Evolutionary conservation across 495 filamentous ascomycete genomes (phyloP).

Genomic region (Usnea hakonensis): DNA sequence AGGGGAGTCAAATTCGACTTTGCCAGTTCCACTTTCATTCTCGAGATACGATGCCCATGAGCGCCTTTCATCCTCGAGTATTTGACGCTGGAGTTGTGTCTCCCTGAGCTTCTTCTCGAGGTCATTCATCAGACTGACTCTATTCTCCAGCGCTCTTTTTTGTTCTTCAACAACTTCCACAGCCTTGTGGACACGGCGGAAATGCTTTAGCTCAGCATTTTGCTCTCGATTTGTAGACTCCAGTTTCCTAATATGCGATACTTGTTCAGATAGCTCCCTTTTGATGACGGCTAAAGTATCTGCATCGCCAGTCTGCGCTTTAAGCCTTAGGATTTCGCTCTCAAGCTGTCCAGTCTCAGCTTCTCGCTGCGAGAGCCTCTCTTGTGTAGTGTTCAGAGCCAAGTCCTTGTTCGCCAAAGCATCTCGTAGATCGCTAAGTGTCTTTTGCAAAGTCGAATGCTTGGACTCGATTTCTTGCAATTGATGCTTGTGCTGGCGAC

Average conservation of each 20-base stretch:
- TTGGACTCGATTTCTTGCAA: constrained; percentile 63
- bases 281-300: constrained; percentile 77
- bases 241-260: constrained; percentile 75
- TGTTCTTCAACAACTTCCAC: constrained; percentile 95
- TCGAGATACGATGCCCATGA: constrained; percentile 85
- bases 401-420: constrained; percentile 59
- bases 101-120: constrained; percentile 70
- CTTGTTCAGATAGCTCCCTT: constrained; percentile 80
- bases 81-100: constrained; percentile 69
- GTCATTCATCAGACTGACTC: constrained; percentile 64
- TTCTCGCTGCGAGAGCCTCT: constrained; percentile 60
- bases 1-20: constrained; percentile 74
- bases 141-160: constrained; percentile 74
- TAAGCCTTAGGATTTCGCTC: constrained; percentile 71
- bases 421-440: constrained; percentile 60
- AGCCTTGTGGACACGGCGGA: constrained; percentile 70
- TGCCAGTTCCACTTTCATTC: constrained; percentile 43
- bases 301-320: constrained; percentile 74
- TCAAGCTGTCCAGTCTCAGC: constrained; percentile 63
- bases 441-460: constrained; percentile 56
- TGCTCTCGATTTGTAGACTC: constrained; percentile 78
- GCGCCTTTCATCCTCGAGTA: constrained; percentile 77
- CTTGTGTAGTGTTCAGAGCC: constrained; percentile 56
- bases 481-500: constrained; percentile 62
- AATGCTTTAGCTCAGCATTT: constrained; percentile 65